Evolutionary conservation across 2,329 filamentous ascomycete genomes (phyloP).

Genomic region (Botrytis byssoidea): DNA sequence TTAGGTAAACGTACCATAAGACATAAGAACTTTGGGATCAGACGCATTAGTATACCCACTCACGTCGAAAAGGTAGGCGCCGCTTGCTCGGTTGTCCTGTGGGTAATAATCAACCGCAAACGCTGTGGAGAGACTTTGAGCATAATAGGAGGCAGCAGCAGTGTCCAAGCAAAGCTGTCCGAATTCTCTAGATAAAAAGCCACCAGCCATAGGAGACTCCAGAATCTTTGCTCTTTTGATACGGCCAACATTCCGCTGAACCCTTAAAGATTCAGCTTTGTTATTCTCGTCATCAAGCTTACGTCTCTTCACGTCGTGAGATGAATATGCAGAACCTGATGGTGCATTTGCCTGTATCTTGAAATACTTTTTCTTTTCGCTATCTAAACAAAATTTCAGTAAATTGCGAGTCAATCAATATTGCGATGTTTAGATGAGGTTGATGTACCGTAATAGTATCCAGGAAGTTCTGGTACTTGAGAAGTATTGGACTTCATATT

Average conservation of each 20-base stretch:
- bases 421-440: neutral
- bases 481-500: neutral
- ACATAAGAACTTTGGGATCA: neutral
- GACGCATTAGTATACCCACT: neutral
- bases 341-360: slow-evolving; percentile 58
- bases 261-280: slow-evolving; percentile 8
- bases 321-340: slow-evolving; percentile 52
- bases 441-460: slow-evolving; percentile 55
- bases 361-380: slow-evolving; percentile 64
- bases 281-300: slow-evolving; percentile 44
- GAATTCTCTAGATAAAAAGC: slow-evolving; percentile 28
- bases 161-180: slow-evolving; percentile 23
- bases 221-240: slow-evolving; percentile 29
- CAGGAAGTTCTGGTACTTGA: slow-evolving; percentile 44
- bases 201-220: slow-evolving; percentile 27
- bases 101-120: neutral
- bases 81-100: neutral
- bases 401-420: neutral
- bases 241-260: slow-evolving; percentile 26
- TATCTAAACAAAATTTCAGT: slow-evolving; percentile 42
- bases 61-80: neutral
- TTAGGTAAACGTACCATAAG: neutral
- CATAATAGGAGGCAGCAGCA: neutral
- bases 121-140: neutral
- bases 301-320: slow-evolving; percentile 57